A percentile compares a stretch with the other conserved stretches of the same genome.
phyloP scores from a whole-genome alignment of 345 rosid genomes.

The Populus deltoides region DNA sequence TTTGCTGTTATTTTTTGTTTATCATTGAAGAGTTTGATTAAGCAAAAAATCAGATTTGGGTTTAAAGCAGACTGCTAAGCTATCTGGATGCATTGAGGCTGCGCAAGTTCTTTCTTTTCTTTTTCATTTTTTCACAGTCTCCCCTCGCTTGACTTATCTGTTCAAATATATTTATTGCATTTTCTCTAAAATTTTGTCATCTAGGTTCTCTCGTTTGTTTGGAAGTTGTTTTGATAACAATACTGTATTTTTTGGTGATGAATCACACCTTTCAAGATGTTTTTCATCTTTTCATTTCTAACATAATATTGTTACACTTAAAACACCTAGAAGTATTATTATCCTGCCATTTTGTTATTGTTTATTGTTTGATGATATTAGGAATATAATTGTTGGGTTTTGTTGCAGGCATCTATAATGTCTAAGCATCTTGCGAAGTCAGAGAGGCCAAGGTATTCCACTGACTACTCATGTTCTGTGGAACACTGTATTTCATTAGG shows the following conservation, averaged over 20 bases:
- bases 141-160: neutral
- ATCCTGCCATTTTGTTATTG: neutral
- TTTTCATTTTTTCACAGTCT: neutral
- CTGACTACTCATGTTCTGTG: neutral
- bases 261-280: neutral
- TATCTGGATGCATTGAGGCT: neutral
- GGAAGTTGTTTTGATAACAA: neutral
- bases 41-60: neutral
- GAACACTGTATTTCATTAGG: neutral
- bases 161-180: neutral
- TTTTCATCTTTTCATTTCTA: neutral
- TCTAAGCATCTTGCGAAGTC: slow-evolving; percentile 80
- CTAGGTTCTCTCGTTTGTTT: neutral
- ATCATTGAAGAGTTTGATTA: too few species aligned
- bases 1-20: neutral
- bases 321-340: neutral
- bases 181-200: neutral
- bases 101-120: neutral
- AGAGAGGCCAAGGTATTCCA: slow-evolving; percentile 66
- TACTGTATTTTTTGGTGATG: neutral
- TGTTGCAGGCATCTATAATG: slow-evolving; percentile 85
- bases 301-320: neutral
- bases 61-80: neutral
- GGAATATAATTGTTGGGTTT: neutral
- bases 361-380: neutral